Conservation (phyloP, 805 yeast genomes). For the Cyberlindnera sargentensis region DNA sequence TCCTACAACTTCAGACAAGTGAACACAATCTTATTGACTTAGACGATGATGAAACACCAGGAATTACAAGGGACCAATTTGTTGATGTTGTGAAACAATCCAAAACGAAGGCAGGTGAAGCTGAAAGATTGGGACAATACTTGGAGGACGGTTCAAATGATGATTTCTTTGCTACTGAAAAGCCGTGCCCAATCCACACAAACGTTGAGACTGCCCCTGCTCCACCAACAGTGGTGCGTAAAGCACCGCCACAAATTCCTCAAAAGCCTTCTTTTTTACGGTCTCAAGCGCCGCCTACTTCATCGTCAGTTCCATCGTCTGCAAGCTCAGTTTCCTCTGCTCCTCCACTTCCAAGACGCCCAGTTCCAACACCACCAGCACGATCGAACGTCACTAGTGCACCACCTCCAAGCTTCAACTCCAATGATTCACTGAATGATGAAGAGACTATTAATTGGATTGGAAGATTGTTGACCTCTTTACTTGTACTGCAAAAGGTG, state of each 20-base stretch:
- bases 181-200: no score
- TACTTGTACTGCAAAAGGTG: conserved; percentile 14
- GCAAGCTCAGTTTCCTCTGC: background rate
- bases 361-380: conserved; percentile 27
- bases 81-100: conserved; percentile 10
- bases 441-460: conserved; percentile 52
- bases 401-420: conserved; percentile 13
- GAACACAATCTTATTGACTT: conserved; percentile 24
- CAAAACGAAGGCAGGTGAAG: conserved; percentile 7
- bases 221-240: conserved; percentile 8
- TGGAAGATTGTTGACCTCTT: conserved; percentile 33
- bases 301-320: conserved; percentile 1
- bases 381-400: conserved; percentile 7
- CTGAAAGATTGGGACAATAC: conserved; percentile 23
- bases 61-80: conserved; percentile 17
- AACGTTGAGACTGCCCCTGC: background rate
- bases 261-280: conserved; percentile 18
- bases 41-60: conserved; percentile 16
- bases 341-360: conserved; percentile 22
- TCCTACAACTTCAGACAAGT: conserved; percentile 21
- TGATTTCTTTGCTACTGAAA: conserved; percentile 12
- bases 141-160: conserved; percentile 23
- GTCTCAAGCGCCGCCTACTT: background rate
- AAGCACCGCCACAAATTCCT: conserved; percentile 21
- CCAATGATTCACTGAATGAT: conserved; percentile 28